Conservation (phyloP, 345 rosid genomes). For the Arabidopsis arenosa region DNA sequence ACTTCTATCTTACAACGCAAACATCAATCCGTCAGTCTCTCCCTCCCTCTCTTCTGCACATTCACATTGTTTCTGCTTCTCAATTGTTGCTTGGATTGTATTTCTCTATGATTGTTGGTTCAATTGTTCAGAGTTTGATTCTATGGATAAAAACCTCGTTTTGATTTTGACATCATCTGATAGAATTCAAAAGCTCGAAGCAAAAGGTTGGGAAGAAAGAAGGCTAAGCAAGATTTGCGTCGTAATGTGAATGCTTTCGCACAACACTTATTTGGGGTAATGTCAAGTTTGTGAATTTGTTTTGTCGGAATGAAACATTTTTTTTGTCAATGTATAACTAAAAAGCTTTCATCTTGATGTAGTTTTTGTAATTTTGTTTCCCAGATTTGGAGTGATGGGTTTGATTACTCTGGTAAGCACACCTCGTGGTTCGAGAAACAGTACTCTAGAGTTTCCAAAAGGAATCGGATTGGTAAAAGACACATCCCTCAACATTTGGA, state of each 20-base stretch:
- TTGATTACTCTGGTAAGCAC: conserved; percentile 55
- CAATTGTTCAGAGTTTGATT: not conserved
- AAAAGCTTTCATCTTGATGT: conserved; percentile 6
- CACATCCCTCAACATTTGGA: conserved; percentile 42
- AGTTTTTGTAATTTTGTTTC: not conserved
- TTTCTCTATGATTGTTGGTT: not conserved
- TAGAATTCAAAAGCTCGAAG: conserved; percentile 27
- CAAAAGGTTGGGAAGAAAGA: conserved; percentile 52
- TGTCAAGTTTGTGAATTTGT: not conserved
- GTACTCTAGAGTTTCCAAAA: conserved; percentile 50
- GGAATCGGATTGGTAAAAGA: conserved; percentile 41
- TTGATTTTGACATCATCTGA: not conserved
- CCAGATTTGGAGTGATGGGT: conserved; percentile 58
- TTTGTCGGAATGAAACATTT: not conserved
- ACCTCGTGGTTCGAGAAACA: conserved; percentile 67
- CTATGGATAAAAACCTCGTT: not conserved
- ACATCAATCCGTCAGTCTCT: conserved; percentile 52
- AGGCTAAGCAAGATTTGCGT: conserved; percentile 50
- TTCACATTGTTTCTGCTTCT: not conserved
- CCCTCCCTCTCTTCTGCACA: not conserved
- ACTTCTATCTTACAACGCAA: conserved; percentile 64
- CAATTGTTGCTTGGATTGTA: not conserved
- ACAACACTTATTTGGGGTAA: conserved; percentile 60
- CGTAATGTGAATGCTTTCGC: conserved; percentile 54
- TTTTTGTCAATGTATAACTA: not conserved